Evolutionary conservation across 2,329 filamentous ascomycete genomes (phyloP).

Genomic region (Exophiala lecanii-corni): DNA sequence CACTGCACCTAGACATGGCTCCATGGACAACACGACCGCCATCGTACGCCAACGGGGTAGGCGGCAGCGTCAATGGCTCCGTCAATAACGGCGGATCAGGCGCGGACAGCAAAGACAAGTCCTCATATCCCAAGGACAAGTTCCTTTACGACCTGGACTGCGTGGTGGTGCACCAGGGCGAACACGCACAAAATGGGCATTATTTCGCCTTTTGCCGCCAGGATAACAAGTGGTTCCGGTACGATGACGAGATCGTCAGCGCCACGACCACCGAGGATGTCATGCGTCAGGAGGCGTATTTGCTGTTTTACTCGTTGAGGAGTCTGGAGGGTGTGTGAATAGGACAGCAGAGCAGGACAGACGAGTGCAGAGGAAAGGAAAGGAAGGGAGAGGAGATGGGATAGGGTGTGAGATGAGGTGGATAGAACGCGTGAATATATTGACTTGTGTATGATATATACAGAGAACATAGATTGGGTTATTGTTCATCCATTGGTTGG

Average conservation of each 20-base stretch:
- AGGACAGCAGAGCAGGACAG: no score
- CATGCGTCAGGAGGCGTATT: slow-evolving; percentile 77
- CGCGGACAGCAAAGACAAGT: slow-evolving; percentile 40
- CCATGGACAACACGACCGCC: slow-evolving; percentile 72
- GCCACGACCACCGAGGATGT: slow-evolving; percentile 80
- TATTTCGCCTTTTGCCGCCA: slow-evolving; percentile 79
- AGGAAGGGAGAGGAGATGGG: no score
- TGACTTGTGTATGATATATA: no score
- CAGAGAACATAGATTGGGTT: no score
- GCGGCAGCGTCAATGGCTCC: background rate
- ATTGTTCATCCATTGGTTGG: no score
- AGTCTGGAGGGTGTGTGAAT: slow-evolving; percentile 17
- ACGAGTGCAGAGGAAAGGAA: no score
- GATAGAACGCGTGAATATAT: no score
- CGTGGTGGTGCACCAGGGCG: slow-evolving; percentile 85
- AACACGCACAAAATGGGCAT: slow-evolving; percentile 72
- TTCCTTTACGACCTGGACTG: slow-evolving; percentile 83
- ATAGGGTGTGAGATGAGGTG: no score
- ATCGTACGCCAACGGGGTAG: background rate
- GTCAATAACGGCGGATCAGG: slow-evolving; percentile 7
- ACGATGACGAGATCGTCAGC: slow-evolving; percentile 92
- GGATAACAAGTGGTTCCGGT: slow-evolving; percentile 74
- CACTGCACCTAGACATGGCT: slow-evolving; percentile 80
- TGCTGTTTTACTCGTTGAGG: slow-evolving; percentile 69
- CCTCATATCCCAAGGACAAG: slow-evolving; percentile 44